Percentiles rank a stretch among this genome's conserved stretches.
Evolutionary conservation across 768 basidiomycete genomes (phyloP).

Genomic region (Pisolithus marmoratus): DNA sequence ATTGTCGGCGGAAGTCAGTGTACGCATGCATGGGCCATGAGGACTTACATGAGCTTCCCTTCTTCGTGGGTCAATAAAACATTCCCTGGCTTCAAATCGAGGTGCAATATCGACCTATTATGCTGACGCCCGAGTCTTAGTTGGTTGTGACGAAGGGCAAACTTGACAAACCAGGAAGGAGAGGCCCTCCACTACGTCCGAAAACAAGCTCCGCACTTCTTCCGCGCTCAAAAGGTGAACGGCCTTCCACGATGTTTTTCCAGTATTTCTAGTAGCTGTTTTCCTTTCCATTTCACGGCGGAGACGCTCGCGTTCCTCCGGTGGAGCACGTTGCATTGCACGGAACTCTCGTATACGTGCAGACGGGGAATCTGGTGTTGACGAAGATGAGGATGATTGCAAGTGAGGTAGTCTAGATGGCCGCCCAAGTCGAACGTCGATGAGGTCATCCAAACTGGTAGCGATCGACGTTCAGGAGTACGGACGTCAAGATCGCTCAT

Average conservation of each 20-base stretch:
- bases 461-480: background rate
- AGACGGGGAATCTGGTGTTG: constrained; percentile 47
- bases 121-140: constrained; percentile 43
- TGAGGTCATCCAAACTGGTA: constrained; percentile 73
- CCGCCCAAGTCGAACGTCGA: constrained; percentile 71
- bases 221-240: constrained; percentile 83
- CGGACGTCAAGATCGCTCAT: background rate
- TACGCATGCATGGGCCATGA: background rate
- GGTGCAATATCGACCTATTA: constrained; percentile 78
- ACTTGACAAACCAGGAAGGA: constrained; percentile 65
- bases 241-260: constrained; percentile 49
- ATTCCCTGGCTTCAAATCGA: constrained; percentile 93
- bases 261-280: constrained; percentile 16
- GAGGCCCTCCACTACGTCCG: constrained; percentile 82
- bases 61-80: constrained; percentile 91
- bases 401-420: constrained; percentile 39
- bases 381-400: constrained; percentile 23
- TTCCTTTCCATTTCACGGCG: constrained; percentile 43
- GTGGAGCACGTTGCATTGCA: constrained; percentile 57
- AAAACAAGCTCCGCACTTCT: constrained; percentile 76
- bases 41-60: constrained; percentile 65
- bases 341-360: constrained; percentile 75
- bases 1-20: background rate
- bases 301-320: constrained; percentile 58
- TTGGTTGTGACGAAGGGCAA: background rate